Base-by-base conservation (phyloP, 2,329 filamentous ascomycete genomes). In the Westerdykella sp. region DNA sequence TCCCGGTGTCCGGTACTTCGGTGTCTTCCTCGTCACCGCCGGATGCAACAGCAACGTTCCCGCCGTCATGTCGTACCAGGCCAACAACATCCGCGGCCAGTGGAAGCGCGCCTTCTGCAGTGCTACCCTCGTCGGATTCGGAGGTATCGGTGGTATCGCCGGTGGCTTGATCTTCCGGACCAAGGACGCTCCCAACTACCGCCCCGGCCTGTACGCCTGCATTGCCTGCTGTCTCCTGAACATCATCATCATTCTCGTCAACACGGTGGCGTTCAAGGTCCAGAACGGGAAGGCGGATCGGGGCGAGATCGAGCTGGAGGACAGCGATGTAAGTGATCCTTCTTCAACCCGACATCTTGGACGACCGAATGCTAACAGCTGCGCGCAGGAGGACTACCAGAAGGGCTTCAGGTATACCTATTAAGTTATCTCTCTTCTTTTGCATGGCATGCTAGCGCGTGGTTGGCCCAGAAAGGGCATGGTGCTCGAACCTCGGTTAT, bases 71-170 rank as follows among this genome's bases (percentile, higher is more conserved):
- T 78, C 85, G 0, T 93, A 87, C 69, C 87, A 91, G 69, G 85
- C 86, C 34, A 93, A 91, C 69, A 94, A 94, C 67, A 84, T 94
- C 58, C 81, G 85, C 41, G 87, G 87, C 0, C 87, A 93, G 69
- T 94, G 87, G 86, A 94, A 91, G 71, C 80, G 88, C 38, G 87
- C 87, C 1, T 83, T 93, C 53, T 83, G 80, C 62, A 85, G 80
- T 46, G 85, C 87, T 2, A 84, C 82, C 0, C 75, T 91, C 2
- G 84, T 93, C 3, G 84, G 83, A 1, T 80, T 85, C 39, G 86
- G 86, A 6, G 86, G 85, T 2, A 72, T 94, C 21, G 87, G 87
- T 31, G 87, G 87, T 28, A 93, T 93, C 49, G 78, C 79, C 1
- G 85, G 85, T 21, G 80, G 78, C 52, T 71, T 87, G 44, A 81